Evolutionary conservation across 257 asterid genomes (phyloP), one percentile per base, ranked within the genome.

Genomic region (Verbena officinalis): DNA sequence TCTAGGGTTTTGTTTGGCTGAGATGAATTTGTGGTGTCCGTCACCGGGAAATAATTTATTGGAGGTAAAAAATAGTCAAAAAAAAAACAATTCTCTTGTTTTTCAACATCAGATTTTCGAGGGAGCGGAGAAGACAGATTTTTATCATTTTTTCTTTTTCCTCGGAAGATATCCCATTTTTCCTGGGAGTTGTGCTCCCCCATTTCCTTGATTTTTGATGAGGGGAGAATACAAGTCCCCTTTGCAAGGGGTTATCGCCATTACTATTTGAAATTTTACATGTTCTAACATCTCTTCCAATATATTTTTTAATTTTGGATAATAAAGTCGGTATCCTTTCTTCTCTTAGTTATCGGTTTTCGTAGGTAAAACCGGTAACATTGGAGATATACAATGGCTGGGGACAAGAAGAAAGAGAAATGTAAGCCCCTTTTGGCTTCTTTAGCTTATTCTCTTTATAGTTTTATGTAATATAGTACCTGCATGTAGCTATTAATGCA

Each of bases 341-440:
- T 64, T 40, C 42, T 49, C 58, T 16, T 34, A 24, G 53, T 50
- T 46, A 46, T 30, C 49, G 40, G 45, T 74, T 55, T 13, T 66
- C 49, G 68, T 62, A 77, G 83, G 81, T 65, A 16, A 19, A 83
- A 66, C 61, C 30, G 51, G 67, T 68, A 17, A 46, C 42, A 39
- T 74, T 64, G 79, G 72, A 77, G 77, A 67, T 75, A 34, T 9
- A 71, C 34, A 38, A 84, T 86, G 95, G 68, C 87, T 2, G 85
- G 76, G 51, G 82, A 78, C 78, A 86, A 87, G 84, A 78, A 77
- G 46, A 70, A 56, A 12, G 83, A 79, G 59, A 81, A 80, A 54
- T 27, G 95, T 86, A 84, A 67, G 72, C 23, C 11, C 40, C 7
- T 36, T 36, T 36, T 5, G 40, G n/a, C n/a, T 36, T 36, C 40